phyloP scores from a whole-genome alignment of 257 asterid genomes.

The Haberlea rhodopensis region DNA sequence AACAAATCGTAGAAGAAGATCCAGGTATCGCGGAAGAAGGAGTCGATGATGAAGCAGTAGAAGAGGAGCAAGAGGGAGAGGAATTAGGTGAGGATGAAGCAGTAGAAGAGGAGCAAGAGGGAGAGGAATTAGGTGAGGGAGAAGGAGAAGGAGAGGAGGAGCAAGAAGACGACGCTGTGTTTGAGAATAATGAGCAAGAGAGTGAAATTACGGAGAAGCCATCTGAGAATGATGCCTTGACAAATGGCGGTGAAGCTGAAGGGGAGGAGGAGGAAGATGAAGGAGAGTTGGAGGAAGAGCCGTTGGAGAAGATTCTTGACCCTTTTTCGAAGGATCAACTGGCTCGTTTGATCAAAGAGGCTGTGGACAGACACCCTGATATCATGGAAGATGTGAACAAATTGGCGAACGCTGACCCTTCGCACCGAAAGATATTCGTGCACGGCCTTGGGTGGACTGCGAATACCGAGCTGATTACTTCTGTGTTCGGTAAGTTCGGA shows the following conservation, averaged over 20 bases:
- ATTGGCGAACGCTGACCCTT: constrained; percentile 82
- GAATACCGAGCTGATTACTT: constrained; percentile 56
- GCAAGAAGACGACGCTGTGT: constrained; percentile 17
- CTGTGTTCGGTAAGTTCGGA: constrained; percentile 68
- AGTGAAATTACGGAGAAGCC: constrained; percentile 27
- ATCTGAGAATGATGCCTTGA: constrained; percentile 25
- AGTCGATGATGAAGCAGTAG: constrained; percentile 18
- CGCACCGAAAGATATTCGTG: constrained; percentile 90
- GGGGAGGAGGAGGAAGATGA: constrained; percentile 31
- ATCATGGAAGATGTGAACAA: constrained; percentile 48
- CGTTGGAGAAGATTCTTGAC: constrained; percentile 78
- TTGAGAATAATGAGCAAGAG: constrained; percentile 24
- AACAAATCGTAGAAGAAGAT: constrained; percentile 27
- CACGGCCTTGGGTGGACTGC: constrained; percentile 98
- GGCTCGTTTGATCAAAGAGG: constrained; percentile 60
- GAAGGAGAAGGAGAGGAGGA: constrained; percentile 31
- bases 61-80: constrained; percentile 8
- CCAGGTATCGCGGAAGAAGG: constrained; percentile 15
- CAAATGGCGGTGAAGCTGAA: constrained; percentile 40
- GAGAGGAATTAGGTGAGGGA: too few relatives aligned
- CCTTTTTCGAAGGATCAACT: constrained; percentile 86
- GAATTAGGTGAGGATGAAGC: constrained; percentile 31
- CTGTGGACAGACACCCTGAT: constrained; percentile 62
- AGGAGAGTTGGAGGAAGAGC: constrained; percentile 68
- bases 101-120: constrained; percentile 33